Conservation (phyloP, 768 basidiomycete species). For the Suillus hirtellus region DNA sequence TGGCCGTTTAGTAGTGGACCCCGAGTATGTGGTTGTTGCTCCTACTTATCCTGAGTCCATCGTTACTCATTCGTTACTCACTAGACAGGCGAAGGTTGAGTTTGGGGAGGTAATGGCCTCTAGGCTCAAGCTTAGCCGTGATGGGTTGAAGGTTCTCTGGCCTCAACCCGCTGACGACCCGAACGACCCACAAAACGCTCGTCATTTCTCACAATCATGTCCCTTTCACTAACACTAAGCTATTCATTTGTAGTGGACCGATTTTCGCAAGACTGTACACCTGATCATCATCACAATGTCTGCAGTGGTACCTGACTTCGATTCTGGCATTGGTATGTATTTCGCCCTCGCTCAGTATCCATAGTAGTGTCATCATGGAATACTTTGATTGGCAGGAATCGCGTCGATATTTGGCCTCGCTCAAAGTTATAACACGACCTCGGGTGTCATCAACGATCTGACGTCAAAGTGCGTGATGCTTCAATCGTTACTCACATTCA, state of each 20-base stretch:
- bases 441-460: constrained; percentile 49
- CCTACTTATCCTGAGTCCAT: no score
- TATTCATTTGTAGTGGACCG: constrained; percentile 40
- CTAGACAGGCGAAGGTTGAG: constrained; percentile 48
- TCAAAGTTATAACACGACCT: constrained; percentile 42
- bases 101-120: constrained; percentile 49
- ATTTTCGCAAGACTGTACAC: constrained; percentile 46
- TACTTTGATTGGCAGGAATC: constrained; percentile 38
- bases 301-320: constrained; percentile 55
- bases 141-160: constrained; percentile 52
- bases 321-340: constrained; percentile 47
- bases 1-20: constrained; percentile 63
- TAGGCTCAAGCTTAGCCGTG: constrained; percentile 45
- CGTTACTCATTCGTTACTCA: not conserved
- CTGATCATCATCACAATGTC: constrained; percentile 51
- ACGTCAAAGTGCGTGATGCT: constrained; percentile 40
- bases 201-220: constrained; percentile 12
- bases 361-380: not conserved
- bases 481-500: not conserved
- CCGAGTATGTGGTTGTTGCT: constrained; percentile 42
- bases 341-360: not conserved
- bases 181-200: constrained; percentile 55
- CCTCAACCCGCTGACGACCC: constrained; percentile 53
- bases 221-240: not conserved
- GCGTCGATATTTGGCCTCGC: constrained; percentile 52